Evolutionary conservation across 148 eudicot genomes (phyloP).

Genomic region (Rhododendron henanense): DNA sequence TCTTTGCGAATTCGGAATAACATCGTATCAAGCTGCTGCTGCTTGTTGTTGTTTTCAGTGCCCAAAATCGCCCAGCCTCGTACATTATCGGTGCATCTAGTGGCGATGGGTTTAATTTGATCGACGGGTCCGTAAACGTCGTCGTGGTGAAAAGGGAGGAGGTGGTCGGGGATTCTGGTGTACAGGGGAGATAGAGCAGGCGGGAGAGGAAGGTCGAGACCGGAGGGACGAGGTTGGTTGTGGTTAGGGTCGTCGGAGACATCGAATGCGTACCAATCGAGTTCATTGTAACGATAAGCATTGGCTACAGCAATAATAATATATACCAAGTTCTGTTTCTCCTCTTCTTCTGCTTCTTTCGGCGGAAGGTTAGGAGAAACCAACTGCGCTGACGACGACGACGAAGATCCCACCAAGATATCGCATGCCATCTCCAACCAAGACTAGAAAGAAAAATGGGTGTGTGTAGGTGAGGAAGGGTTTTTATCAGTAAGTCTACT

Average conservation of each 20-base stretch:
- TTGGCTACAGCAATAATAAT: background rate
- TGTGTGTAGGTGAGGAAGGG: too few species aligned
- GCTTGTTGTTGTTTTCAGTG: background rate
- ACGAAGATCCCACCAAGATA: too few species aligned
- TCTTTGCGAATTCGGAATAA: too few species aligned
- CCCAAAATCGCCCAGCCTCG: background rate
- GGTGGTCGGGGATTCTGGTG: background rate
- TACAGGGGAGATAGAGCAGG: background rate
- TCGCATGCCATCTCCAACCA: too few species aligned
- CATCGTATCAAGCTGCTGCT: background rate
- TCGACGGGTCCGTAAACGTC: background rate
- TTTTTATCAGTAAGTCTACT: too few species aligned
- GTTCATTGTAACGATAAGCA: background rate
- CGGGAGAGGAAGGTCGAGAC: background rate
- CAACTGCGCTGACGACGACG: too few species aligned
- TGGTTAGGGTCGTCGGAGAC: background rate
- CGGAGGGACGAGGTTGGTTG: background rate
- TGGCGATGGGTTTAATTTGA: background rate
- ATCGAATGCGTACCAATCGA: background rate
- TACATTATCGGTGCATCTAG: background rate
- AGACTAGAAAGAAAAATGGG: too few species aligned
- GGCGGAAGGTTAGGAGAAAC: too few species aligned
- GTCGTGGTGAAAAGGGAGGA: background rate
- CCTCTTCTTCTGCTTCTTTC: background rate
- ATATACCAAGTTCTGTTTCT: background rate